These are phyloP conservation scores for Stellera chamaejasme DNA, from an alignment of 345 rosid genomes.

Conservation along the genomic window DNA sequence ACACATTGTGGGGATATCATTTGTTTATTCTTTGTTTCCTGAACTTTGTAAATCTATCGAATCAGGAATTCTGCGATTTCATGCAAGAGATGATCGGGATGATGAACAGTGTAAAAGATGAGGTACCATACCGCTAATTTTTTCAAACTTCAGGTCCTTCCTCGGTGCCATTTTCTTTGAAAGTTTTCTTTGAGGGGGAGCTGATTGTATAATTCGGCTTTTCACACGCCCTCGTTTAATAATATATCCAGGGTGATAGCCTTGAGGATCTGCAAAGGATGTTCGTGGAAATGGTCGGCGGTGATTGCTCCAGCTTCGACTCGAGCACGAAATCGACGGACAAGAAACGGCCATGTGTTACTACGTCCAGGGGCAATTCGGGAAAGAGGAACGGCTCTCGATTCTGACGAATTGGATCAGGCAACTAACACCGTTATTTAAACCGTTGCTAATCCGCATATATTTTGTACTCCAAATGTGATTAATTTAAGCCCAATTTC, in stretches of 20 bases:
- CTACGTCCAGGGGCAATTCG: conserved; percentile 23
- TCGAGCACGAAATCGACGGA: conserved; percentile 16
- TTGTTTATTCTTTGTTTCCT: neutral
- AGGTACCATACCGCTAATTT: conserved; percentile 25
- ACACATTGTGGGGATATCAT: no score
- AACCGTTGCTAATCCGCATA: no score
- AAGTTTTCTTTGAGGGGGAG: neutral
- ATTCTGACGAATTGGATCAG: conserved; percentile 13
- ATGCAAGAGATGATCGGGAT: conserved; percentile 92
- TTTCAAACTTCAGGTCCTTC: neutral
- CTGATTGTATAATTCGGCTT: no score
- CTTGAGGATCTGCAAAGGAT: conserved; percentile 86
- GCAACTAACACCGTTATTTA: no score
- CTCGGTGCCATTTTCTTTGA: neutral
- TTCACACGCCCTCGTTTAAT: neutral
- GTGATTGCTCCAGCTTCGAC: conserved; percentile 32
- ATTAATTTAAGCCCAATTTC: no score
- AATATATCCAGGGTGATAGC: conserved; percentile 46
- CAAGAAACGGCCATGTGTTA: conserved; percentile 40
- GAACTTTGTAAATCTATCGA: neutral
- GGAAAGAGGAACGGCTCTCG: conserved; percentile 29
- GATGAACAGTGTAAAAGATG: conserved; percentile 81
- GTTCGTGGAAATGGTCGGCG: conserved; percentile 76
- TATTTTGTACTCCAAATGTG: no score
- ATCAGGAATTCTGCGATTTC: conserved; percentile 72